phyloP scores from a whole-genome alignment of 495 filamentous ascomycete species.

The Penicillium bovifimosum region DNA sequence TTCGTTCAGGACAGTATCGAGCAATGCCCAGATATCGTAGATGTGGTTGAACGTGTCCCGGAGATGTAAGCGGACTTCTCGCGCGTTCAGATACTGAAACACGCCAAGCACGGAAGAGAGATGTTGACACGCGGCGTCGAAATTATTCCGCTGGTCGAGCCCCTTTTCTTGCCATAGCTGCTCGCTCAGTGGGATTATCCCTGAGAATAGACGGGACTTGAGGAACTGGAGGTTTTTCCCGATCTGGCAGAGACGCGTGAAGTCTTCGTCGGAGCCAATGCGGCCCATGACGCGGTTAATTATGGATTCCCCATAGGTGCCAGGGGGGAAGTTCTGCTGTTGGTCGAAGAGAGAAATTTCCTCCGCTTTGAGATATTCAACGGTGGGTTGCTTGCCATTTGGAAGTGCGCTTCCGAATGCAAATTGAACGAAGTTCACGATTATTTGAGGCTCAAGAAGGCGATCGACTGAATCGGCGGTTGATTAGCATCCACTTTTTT shows the following conservation, averaged over 20 bases:
- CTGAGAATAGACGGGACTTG: slow-evolving; percentile 28
- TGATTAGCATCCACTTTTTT: background rate
- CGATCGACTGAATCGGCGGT: slow-evolving; percentile 15
- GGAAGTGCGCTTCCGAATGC: slow-evolving; percentile 5
- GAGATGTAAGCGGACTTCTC: slow-evolving; percentile 15
- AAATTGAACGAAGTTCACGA: slow-evolving; percentile 15
- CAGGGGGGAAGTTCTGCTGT: slow-evolving; percentile 4
- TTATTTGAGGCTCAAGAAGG: slow-evolving; percentile 17
- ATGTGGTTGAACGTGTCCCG: slow-evolving; percentile 30
- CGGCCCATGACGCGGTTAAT: slow-evolving; percentile 8
- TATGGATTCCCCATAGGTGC: background rate
- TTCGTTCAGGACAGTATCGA: slow-evolving; percentile 17
- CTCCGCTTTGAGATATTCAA: background rate
- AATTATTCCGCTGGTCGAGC: slow-evolving; percentile 22
- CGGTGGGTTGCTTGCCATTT: slow-evolving; percentile 5
- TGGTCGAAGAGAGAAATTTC: background rate
- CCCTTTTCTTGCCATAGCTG: slow-evolving; percentile 29
- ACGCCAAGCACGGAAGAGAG: slow-evolving; percentile 26
- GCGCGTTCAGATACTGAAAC: slow-evolving; percentile 27
- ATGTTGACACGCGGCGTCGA: slow-evolving; percentile 28
- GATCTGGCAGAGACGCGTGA: slow-evolving; percentile 13
- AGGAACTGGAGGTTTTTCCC: slow-evolving; percentile 28
- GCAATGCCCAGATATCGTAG: slow-evolving; percentile 16
- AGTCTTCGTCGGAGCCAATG: slow-evolving; percentile 16
- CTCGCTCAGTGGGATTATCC: slow-evolving; percentile 29